Conservation (phyloP, 768 basidiomycete species). For the Suillus variegatus region DNA sequence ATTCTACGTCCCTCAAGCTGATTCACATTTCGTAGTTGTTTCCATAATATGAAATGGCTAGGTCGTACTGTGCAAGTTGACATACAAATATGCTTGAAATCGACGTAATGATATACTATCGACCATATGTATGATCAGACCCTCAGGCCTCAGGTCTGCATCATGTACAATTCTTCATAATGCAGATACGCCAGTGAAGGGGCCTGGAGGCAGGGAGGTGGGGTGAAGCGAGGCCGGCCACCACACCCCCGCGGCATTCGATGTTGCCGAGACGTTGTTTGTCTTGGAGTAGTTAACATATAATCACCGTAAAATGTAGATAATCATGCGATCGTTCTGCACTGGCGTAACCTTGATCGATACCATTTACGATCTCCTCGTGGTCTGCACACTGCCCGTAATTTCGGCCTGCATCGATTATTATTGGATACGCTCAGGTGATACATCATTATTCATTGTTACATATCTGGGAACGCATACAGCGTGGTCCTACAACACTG, state of each 20-base stretch:
- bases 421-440: not conserved
- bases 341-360: not conserved
- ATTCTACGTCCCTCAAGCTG: not conserved
- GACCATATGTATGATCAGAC: not conserved
- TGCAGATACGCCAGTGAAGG: not conserved
- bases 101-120: not conserved
- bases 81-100: not conserved
- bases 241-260: not conserved
- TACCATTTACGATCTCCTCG: not conserved
- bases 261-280: not conserved
- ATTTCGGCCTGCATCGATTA: not conserved
- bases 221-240: not conserved
- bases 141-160: not conserved
- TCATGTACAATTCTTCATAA: not conserved
- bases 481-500: not conserved
- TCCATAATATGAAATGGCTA: not conserved
- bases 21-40: not conserved
- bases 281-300: not conserved
- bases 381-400: not conserved
- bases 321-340: not conserved
- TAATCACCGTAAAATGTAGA: not conserved
- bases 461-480: not conserved
- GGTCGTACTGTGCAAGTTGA: not conserved
- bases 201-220: not conserved
- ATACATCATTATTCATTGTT: not conserved